phyloP scores from a whole-genome alignment of 163 green algal species.

The Prototheca wickerhamii region DNA sequence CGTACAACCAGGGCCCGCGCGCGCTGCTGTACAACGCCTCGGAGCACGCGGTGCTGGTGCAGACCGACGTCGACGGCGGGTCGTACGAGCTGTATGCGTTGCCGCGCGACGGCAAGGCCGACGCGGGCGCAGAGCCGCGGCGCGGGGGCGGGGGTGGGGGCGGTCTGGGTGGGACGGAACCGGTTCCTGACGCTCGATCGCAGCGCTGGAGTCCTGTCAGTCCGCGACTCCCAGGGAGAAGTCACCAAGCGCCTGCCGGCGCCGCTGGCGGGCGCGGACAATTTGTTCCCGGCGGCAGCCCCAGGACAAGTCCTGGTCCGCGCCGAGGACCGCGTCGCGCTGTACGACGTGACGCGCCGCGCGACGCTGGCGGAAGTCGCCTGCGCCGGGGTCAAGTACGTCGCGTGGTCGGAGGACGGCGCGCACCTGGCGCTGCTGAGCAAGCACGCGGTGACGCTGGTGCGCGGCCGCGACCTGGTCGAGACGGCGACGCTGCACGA shows the following conservation, averaged over 20 bases:
- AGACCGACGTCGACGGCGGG: constrained; percentile 84
- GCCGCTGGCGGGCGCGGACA: constrained; percentile 68
- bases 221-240: constrained; percentile 78
- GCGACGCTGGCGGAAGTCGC: constrained; percentile 73
- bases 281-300: constrained; percentile 96
- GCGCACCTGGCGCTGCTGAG: constrained; percentile 83
- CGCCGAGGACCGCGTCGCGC: constrained; percentile 89
- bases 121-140: constrained; percentile 52
- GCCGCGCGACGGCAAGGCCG: constrained; percentile 48
- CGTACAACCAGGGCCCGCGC: constrained; percentile 43
- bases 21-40: constrained; percentile 96
- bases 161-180: constrained; percentile 98
- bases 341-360: constrained; percentile 94
- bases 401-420: constrained; percentile 95
- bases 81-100: constrained; percentile 91
- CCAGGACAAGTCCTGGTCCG: constrained; percentile 81
- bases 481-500: constrained; percentile 91
- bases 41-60: constrained; percentile 94
- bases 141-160: constrained; percentile 66
- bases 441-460: constrained; percentile 96
- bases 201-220: constrained; percentile 70
- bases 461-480: constrained; percentile 76
- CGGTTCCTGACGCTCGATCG: constrained; percentile 96
- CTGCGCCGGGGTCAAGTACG: constrained; percentile 92
- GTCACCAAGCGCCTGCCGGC: constrained; percentile 91